These are phyloP conservation scores for Fusarium oligoseptatum DNA, from an alignment of 2,329 filamentous ascomycete genomes.

Conservation along the genomic window DNA sequence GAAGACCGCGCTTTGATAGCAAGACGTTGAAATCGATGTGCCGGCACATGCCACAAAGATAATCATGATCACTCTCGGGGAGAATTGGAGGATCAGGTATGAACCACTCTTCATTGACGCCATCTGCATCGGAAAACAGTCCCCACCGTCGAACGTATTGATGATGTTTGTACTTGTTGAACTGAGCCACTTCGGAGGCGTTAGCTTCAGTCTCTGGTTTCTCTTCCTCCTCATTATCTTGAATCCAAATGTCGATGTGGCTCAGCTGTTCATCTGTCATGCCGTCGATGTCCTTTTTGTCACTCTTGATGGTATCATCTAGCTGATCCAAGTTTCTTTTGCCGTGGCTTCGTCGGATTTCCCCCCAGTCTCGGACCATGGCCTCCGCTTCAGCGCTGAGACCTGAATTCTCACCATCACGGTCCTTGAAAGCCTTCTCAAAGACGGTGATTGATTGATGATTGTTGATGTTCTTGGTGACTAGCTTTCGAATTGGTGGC, in stretches of 20 bases:
- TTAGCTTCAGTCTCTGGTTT: neutral
- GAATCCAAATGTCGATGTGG: constrained; percentile 12
- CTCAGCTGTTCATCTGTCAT: constrained; percentile 16
- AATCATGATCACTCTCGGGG: neutral
- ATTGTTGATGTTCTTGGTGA: constrained; percentile 12
- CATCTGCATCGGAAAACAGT: constrained; percentile 8
- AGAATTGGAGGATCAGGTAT: neutral
- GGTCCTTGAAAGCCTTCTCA: neutral
- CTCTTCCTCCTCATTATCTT: neutral
- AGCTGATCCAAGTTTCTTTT: neutral
- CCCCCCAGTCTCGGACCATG: constrained; percentile 14
- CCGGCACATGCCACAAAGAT: constrained; percentile 28
- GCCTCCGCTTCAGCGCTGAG: constrained; percentile 3
- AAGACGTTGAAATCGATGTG: constrained; percentile 16
- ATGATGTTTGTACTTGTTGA: constrained; percentile 24
- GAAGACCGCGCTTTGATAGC: constrained; percentile 9
- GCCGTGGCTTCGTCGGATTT: neutral
- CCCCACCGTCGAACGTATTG: constrained; percentile 24
- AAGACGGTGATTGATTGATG: constrained; percentile 10
- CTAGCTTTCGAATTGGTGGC: constrained; percentile 3
- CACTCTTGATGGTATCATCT: neutral
- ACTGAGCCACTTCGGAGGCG: neutral
- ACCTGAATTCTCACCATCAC: neutral
- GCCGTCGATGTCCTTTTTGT: neutral
- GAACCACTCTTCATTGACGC: constrained; percentile 28